Conservation (phyloP, 176 grass and related monocot genomes). For the Sorghum bicolor region DNA sequence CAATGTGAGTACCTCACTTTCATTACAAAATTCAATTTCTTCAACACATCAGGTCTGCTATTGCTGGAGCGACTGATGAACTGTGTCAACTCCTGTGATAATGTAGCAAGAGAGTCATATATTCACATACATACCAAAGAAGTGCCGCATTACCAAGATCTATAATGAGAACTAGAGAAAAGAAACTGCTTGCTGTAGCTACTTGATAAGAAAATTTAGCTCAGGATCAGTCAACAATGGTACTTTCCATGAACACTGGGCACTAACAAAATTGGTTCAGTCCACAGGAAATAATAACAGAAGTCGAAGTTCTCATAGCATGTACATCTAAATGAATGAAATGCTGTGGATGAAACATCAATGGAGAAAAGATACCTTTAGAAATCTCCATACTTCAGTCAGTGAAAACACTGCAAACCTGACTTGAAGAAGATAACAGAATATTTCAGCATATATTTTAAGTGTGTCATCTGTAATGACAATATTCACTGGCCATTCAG, state of each 20-base stretch:
- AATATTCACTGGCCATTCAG: conserved; percentile 93
- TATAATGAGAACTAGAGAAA: conserved; percentile 19
- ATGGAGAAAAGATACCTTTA: conserved; percentile 60
- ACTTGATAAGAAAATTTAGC: conserved; percentile 3
- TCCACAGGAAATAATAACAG: not conserved
- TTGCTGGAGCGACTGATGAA: conserved; percentile 32
- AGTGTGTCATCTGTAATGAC: conserved; percentile 77
- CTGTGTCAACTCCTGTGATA: conserved; percentile 47
- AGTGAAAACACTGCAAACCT: conserved; percentile 79
- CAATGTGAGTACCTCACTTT: conserved; percentile 62
- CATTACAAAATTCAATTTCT: conserved; percentile 60
- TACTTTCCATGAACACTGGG: not conserved
- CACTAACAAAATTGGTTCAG: conserved; percentile 18
- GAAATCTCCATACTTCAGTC: conserved; percentile 67
- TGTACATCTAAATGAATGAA: conserved; percentile 12
- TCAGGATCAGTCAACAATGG: not conserved
- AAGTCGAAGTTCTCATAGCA: not conserved
- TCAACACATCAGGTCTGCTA: conserved; percentile 42
- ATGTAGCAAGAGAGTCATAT: conserved; percentile 28
- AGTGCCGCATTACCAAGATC: not conserved
- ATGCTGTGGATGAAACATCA: conserved; percentile 21
- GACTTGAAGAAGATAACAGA: conserved; percentile 82
- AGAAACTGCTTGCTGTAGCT: not conserved
- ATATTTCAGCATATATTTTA: conserved; percentile 93
- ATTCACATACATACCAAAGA: conserved; percentile 14